Percentiles rank a stretch among this genome's conserved stretches.
Conservation (phyloP, 495 filamentous ascomycete species). For the Hypoxylon cercidicola region DNA sequence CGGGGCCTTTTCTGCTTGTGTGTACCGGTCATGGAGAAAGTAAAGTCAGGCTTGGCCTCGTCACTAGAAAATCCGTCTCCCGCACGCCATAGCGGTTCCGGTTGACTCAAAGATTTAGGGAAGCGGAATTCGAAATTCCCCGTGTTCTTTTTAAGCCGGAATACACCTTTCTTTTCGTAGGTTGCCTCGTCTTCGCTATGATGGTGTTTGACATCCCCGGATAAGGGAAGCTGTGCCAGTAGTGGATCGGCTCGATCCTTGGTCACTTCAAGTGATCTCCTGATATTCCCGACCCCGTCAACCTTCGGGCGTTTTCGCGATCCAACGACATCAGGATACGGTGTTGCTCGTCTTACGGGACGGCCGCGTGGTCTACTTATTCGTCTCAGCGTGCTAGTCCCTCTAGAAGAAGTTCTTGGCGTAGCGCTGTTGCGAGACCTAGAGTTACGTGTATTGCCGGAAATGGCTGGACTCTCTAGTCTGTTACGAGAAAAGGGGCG, state of each 20-base stretch:
- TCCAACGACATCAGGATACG: not conserved
- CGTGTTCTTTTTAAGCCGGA: constrained; percentile 28
- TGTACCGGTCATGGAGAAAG: constrained; percentile 18
- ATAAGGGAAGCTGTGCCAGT: constrained; percentile 6
- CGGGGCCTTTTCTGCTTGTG: constrained; percentile 34
- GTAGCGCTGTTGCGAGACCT: not conserved
- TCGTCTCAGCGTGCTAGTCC: not conserved
- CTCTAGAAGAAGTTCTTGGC: not conserved
- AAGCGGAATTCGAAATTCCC: constrained; percentile 29
- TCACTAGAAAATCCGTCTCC: constrained; percentile 45
- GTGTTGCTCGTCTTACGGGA: constrained; percentile 8
- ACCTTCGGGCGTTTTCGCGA: constrained; percentile 5
- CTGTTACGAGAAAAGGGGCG: not conserved
- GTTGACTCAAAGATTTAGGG: constrained; percentile 31
- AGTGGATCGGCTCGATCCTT: not conserved
- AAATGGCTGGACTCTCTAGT: not conserved
- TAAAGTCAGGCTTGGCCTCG: constrained; percentile 32
- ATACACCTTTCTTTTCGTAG: constrained; percentile 37
- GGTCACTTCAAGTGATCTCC: not conserved
- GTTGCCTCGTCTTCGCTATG: not conserved
- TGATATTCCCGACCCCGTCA: not conserved
- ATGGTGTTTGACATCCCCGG: not conserved
- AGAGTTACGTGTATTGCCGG: not conserved
- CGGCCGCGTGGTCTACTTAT: constrained; percentile 3
- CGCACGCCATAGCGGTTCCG: constrained; percentile 29